These are phyloP conservation scores for Brettanomyces custersianus DNA, from an alignment of 805 yeast genomes.

Conservation along the genomic window DNA sequence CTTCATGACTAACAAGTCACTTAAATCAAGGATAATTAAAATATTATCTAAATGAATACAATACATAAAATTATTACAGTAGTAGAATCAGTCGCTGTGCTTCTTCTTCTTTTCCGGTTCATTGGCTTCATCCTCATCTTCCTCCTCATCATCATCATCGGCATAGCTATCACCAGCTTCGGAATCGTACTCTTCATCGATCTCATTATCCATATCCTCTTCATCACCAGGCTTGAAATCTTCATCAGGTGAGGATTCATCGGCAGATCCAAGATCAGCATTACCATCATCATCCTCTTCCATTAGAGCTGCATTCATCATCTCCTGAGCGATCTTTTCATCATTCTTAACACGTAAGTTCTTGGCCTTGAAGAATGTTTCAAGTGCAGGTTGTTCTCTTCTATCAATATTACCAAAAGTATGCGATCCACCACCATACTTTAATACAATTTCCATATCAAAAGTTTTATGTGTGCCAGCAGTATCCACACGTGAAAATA, in stretches of 20 bases:
- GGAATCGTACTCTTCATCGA: conserved; percentile 79
- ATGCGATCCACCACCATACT: conserved; percentile 60
- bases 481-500: conserved; percentile 79
- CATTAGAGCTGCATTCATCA: conserved; percentile 69
- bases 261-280: conserved; percentile 64
- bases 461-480: conserved; percentile 73
- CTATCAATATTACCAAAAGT: conserved; percentile 82
- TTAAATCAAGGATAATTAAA: neutral
- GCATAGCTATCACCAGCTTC: conserved; percentile 31
- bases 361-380: conserved; percentile 67
- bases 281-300: conserved; percentile 49
- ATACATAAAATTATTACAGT: neutral
- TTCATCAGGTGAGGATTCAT: conserved; percentile 77
- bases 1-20: neutral
- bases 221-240: conserved; percentile 61
- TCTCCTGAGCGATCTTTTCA: conserved; percentile 76
- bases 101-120: conserved; percentile 10
- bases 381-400: conserved; percentile 80
- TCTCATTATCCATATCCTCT: conserved; percentile 33
- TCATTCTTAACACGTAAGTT: conserved; percentile 79
- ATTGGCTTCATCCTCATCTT: conserved; percentile 37
- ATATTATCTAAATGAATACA: neutral
- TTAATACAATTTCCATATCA: conserved; percentile 73
- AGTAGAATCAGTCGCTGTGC: neutral
- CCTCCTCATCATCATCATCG: conserved; percentile 41